phyloP scores from a whole-genome alignment of 352 stramenopile genomes.

The Globisporangium emineosum region DNA sequence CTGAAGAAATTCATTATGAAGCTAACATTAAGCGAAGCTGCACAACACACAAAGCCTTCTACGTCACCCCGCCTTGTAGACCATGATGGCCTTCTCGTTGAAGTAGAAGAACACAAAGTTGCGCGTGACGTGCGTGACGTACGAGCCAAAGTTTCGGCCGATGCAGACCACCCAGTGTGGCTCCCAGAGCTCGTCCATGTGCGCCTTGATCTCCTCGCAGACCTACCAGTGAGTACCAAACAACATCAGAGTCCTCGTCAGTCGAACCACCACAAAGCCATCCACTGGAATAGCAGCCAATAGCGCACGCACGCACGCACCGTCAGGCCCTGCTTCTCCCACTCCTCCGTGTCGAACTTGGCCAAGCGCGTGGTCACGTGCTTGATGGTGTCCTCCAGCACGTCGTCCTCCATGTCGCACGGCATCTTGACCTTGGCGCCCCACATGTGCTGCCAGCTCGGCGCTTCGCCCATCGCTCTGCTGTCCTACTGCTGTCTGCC shows the following conservation, averaged over 20 bases:
- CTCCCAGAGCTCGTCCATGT: constrained; percentile 76
- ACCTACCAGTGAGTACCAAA: constrained; percentile 31
- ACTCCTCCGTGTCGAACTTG: constrained; percentile 81
- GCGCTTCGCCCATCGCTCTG: constrained; percentile 62
- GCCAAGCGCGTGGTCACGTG: constrained; percentile 51
- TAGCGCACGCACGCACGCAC: constrained; percentile 27
- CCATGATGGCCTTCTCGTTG: constrained; percentile 84
- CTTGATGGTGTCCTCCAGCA: constrained; percentile 86
- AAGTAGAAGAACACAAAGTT: constrained; percentile 93
- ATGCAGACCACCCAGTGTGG: constrained; percentile 87
- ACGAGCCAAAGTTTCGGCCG: constrained; percentile 91
- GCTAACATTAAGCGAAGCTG: no score
- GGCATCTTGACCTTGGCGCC: constrained; percentile 85
- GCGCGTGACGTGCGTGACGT: constrained; percentile 91
- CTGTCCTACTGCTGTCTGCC: background rate
- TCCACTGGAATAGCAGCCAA: background rate
- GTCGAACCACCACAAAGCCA: background rate
- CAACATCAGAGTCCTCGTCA: background rate
- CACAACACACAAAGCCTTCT: no score
- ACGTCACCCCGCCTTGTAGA: constrained; percentile 87
- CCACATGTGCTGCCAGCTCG: constrained; percentile 88
- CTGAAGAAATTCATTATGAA: no score
- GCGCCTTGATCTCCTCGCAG: constrained; percentile 77
- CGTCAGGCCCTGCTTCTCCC: constrained; percentile 73
- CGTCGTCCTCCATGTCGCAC: constrained; percentile 87